Base-by-base conservation (phyloP, 441 rosid species). In the Arabidopsis hybrid region DNA sequence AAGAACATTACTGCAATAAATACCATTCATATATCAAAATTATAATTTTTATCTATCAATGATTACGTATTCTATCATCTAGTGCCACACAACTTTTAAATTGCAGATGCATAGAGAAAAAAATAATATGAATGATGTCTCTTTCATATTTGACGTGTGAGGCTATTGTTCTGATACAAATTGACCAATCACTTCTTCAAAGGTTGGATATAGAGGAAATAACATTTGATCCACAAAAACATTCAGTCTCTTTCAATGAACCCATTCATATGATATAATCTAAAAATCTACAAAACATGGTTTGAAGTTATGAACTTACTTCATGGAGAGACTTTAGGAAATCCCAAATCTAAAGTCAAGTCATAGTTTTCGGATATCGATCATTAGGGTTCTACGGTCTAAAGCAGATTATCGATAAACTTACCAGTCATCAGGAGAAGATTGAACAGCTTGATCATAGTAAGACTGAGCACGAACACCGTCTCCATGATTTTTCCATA, bases 361-460 rank as follows among this genome's bases (percentile, higher is more conserved):
- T 14, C 51, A 16, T 14, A 47, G 51, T 2, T 47, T 14, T 3
- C 46, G 1, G 2, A 65, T 65, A 34, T 47, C 1, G 18, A 65
- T 35, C 21, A 49, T 34, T 34, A 65, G 45, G 40, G 21, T 32
- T 56, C 26, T 21, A 21, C 26, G 26, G 26, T 21, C 26, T 21
- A 21, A 21, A 21, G 26, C 26, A 21, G 26, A 35, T n/a, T 8
- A 14, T 40, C 2, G 32, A 5, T 29, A 31, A 10, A 60, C 81
- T 45, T 34, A 91, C 97, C 89, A 86, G 72, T 91, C 90, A 52
- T 80, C 56, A 52, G 97, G 93, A 65, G 93, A 78, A 66, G 87
- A 83, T 13, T 81, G 83, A 67, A 87, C 74, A 78, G 97, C 93
- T 82, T 78, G 93, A 79, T 89, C 86, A 43, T 83, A 91, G 67